Conservation (phyloP, 768 basidiomycete genomes). For the Lentinula boryana region DNA sequence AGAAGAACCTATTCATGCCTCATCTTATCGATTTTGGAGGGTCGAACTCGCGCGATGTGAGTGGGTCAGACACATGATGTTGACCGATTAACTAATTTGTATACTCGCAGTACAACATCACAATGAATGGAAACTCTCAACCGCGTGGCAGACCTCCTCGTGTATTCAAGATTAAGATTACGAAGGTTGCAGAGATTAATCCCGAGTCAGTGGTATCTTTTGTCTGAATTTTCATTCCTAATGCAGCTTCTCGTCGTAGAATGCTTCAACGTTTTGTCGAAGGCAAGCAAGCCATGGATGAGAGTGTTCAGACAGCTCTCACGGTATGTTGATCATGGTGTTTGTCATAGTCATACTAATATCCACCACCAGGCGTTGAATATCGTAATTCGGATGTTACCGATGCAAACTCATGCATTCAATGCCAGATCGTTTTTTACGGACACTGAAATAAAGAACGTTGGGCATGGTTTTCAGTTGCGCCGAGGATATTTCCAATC, state of each 20-base stretch:
- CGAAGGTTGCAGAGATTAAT: constrained; percentile 52
- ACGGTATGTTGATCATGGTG: constrained; percentile 33
- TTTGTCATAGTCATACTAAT: neutral
- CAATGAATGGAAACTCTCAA: constrained; percentile 35
- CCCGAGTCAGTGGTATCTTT: constrained; percentile 21
- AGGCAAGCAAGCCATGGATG: constrained; percentile 65
- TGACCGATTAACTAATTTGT: neutral
- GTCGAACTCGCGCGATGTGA: constrained; percentile 29
- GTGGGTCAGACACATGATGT: neutral
- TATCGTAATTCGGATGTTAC: constrained; percentile 71
- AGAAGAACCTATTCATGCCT: constrained; percentile 53
- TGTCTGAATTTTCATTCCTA: neutral
- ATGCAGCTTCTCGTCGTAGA: constrained; percentile 25
- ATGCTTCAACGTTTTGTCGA: constrained; percentile 55
- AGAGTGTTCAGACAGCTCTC: constrained; percentile 56
- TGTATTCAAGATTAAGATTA: constrained; percentile 47
- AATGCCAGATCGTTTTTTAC: constrained; percentile 76
- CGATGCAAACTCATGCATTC: constrained; percentile 61
- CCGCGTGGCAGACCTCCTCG: constrained; percentile 33
- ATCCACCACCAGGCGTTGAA: constrained; percentile 51
- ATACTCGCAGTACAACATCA: constrained; percentile 15
- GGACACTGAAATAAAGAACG: constrained; percentile 37
- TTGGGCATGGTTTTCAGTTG: constrained; percentile 60
- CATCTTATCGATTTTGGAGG: constrained; percentile 28
- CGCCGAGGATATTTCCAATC: constrained; percentile 85